Base-by-base conservation (phyloP, 2,329 filamentous ascomycete species). In the Fusarium humuli region DNA sequence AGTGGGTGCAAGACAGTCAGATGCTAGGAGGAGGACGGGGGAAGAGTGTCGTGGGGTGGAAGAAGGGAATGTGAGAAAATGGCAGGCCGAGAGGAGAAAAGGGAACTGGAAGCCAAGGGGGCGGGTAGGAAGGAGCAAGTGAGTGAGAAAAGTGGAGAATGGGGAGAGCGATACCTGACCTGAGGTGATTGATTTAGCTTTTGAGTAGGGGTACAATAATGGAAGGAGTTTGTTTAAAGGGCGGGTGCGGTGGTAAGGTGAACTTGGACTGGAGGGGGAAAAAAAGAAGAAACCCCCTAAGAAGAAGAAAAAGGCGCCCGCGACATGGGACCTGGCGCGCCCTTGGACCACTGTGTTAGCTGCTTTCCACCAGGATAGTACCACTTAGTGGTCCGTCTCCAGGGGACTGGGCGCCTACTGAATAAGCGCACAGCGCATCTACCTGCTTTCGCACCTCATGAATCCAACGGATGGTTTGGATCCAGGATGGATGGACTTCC, bases 91-190 rank as follows among this genome's bases (percentile, higher is more conserved):
- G 64, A 57, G 45, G 57, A 42, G 44, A 65, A 65, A 67, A 60
- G 64, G 56, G 62, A 69, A 57, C 44, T 53, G 23, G 48, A 60
- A 60, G 53, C 62, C 59, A 50, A 68, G 65, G 72, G 65, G 65
- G 57, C 60, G 57, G 68, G 62, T 67, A 46, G 57, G 64, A 68
- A 67, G 56, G 57, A 63, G 44, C 50, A 65, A 68, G 53, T 58
- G 61, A 70, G 66, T 56, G 65, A 70, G 62, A 69, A 70, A 71
- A 67, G 68, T 68, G 67, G 67, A 57, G 69, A 60, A 70, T 66
- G 59, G 67, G 54, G 68, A 77, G 69, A 70, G 63, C 57, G 56
- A 62, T 42, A 52, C 32, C 49, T 52, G 56, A 58, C 60, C 60
- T 56, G 47, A 45, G 44, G 37, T 37, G 34, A 37, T 45, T 48